Evolutionary conservation across 768 basidiomycete species (phyloP), one percentile per base, ranked within the genome.

Genomic region (Russula dissimulans): DNA sequence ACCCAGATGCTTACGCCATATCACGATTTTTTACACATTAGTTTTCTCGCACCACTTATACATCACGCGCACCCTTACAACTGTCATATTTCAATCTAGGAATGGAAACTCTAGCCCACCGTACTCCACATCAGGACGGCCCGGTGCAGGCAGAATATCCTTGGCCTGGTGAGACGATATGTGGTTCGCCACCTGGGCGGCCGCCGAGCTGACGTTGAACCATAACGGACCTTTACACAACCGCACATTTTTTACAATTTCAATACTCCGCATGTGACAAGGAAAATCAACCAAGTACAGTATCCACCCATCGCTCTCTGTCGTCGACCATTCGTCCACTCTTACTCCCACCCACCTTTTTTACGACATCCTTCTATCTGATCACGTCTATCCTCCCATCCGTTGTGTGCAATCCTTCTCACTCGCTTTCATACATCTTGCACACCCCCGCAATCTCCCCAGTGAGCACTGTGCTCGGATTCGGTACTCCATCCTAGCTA

Each of bases 31-130:
- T 46, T 42, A 49, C 50, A 46, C 56, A 57, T 47, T 61, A 57
- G 60, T 42, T 49, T 18, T 55, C 39, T 18, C 8, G 41, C 59
- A 60, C 46, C 53, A 46, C 55, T 56, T 57, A 26, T 48, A 57
- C 61, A 57, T 62, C 61, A 62, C 49, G 51, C 45, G 56, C 61
- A 47, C 51, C 52, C 44, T 26, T 39, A 43, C 44, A 32, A 31
- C 22, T 55, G 55, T 57, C 56, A 57, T 57, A 52, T 57, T 51
- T 57, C 56, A 57, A 41, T 15, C 60, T 39, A 53, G 51, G 56
- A 62, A 62, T 57, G 61, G 61, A 57, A 57, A 53, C 51, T 48
- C 26, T 31, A 48, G 22, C 56, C 31, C 51, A 53, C 17, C 31
- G 31, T 29, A 47, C 29, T 8, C 44, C 58, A 46, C 29, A 41